Base-by-base conservation (phyloP, 306 rosid species). In the Parietaria judaica region DNA sequence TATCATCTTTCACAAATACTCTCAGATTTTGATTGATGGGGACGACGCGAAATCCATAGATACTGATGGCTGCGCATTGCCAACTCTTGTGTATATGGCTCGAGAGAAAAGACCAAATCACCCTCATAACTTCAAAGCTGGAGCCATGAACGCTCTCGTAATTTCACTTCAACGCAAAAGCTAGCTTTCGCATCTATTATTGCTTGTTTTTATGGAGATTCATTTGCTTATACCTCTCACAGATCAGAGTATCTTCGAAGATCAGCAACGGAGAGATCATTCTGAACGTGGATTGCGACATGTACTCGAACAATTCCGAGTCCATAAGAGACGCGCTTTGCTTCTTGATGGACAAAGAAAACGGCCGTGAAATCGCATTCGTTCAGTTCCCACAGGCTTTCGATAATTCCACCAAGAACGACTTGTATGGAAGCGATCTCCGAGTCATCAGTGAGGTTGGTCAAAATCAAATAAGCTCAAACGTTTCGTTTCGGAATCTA, bases 121-220 rank as follows among this genome's bases (percentile, higher is more conserved):
- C 69, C 78, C 43, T 44, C 97, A 90, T 53, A 80, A 87, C 77
- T 90, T 79, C 79, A 87, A 90, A 76, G 96, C 96, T 4, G 97
- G 96, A 65, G 90, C 97, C 15, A 83, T 85, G 91, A 91, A 91
- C 78, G 81, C 97, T 15, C 31, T 91, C 96, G 97, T 87, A 71
- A 6, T 11, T 10, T 49, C 15, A 49, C 13, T 49, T 49, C 9
- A 10, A 36, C 0, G 36, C 14, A 38, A 55, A 55, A 11, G 9
- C 9, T 5, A 41, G 38, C 4, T 57, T 1, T 14, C 8, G 9
- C 23, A 10, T 6, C 17, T 66, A 10, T 66, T 10, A 52, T 5
- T 50, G n/a, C 43, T 70, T 36, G 45, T 5, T 54, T 49, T 38
- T 50, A 12, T 39, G 62, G 39, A 31, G 14, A 14, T 49, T 38